phyloP scores from a whole-genome alignment of 495 filamentous ascomycete species.

The Penicillium chermesinum region DNA sequence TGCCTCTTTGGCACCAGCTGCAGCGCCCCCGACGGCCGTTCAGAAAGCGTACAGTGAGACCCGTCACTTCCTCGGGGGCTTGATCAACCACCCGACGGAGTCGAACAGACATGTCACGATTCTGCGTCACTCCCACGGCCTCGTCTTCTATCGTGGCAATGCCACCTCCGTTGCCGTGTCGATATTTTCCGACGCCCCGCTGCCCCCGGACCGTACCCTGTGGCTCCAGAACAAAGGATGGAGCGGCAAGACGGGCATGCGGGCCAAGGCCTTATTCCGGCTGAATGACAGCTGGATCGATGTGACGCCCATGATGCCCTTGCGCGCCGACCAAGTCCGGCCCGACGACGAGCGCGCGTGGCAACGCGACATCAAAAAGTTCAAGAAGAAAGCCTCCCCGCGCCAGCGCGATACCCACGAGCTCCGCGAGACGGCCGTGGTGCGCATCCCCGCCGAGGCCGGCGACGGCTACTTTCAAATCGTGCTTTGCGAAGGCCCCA shows the following conservation, averaged over 20 bases:
- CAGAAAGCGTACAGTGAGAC: conserved; percentile 50
- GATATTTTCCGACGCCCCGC: conserved; percentile 52
- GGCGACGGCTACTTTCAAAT: conserved; percentile 64
- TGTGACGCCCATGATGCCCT: conserved; percentile 53
- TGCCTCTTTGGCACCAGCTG: conserved; percentile 1
- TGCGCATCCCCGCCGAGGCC: conserved; percentile 57
- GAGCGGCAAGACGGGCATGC: conserved; percentile 65
- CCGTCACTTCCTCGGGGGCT: conserved; percentile 56
- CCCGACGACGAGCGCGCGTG: conserved; percentile 54
- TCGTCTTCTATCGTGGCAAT: conserved; percentile 60
- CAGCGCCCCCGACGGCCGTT: conserved; percentile 13
- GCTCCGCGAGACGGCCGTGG: conserved; percentile 55
- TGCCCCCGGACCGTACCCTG: conserved; percentile 54
- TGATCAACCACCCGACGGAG: conserved; percentile 57
- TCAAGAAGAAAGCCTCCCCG: conserved; percentile 44
- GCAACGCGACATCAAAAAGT: conserved; percentile 61
- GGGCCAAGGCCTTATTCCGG: conserved; percentile 53
- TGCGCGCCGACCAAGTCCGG: conserved; percentile 39
- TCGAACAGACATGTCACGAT: conserved; percentile 64
- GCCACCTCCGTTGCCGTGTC: conserved; percentile 57
- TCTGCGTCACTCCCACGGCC: conserved; percentile 56
- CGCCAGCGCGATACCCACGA: conserved; percentile 42
- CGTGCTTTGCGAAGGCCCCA: conserved; percentile 50
- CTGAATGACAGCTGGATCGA: conserved; percentile 56
- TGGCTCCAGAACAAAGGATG: conserved; percentile 65